phyloP scores from a whole-genome alignment of 352 stramenopile species.

The Globisporangium cystogenes region DNA sequence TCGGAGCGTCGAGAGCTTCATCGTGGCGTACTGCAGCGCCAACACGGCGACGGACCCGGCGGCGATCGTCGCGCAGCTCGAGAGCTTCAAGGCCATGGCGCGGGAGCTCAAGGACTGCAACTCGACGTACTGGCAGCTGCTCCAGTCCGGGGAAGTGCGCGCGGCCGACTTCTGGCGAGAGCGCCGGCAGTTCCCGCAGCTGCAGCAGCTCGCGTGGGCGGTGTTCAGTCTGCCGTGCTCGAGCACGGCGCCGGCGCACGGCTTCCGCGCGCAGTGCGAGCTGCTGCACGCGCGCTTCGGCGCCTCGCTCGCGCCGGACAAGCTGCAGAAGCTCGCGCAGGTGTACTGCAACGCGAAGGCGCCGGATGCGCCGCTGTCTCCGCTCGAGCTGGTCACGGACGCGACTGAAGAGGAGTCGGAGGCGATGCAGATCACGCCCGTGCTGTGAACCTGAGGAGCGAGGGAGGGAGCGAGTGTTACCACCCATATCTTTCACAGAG shows the following conservation, averaged over 20 bases:
- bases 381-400: not conserved
- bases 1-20: slow-evolving; percentile 39
- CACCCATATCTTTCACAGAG: no score
- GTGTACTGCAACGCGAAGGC: slow-evolving; percentile 53
- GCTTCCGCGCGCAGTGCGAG: slow-evolving; percentile 27
- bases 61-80: not conserved
- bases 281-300: slow-evolving; percentile 39
- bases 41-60: slow-evolving; percentile 12
- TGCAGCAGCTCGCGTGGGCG: slow-evolving; percentile 50
- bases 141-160: slow-evolving; percentile 36
- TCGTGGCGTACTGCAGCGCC: slow-evolving; percentile 32
- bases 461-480: no score
- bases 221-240: slow-evolving; percentile 53
- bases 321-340: slow-evolving; percentile 56
- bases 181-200: slow-evolving; percentile 44
- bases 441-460: not conserved
- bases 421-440: no score
- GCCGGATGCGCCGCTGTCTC: not conserved
- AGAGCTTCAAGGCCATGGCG: slow-evolving; percentile 34
- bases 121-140: slow-evolving; percentile 45
- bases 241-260: slow-evolving; percentile 25
- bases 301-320: slow-evolving; percentile 24
- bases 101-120: slow-evolving; percentile 48
- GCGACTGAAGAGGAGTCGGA: not conserved
- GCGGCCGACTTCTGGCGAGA: slow-evolving; percentile 60